Evolutionary conservation across 2,329 filamentous ascomycete species (phyloP).

Genomic region (Botrytis cinerea): DNA sequence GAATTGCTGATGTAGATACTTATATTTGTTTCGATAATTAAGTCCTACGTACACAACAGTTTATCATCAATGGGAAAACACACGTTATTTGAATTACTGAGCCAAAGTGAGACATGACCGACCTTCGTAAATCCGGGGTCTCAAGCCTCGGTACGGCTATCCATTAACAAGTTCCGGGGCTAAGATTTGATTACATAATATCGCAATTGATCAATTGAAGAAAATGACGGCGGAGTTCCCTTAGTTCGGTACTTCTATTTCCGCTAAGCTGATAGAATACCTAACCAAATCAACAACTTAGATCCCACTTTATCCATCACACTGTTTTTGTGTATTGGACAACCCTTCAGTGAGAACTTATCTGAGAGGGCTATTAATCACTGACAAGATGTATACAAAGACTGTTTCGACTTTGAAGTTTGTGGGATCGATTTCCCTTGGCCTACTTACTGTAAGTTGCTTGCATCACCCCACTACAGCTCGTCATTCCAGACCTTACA

Average conservation of each 20-base stretch:
- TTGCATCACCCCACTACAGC: conserved; percentile 27
- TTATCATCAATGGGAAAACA: neutral
- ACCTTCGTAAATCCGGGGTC: neutral
- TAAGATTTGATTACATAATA: conserved; percentile 15
- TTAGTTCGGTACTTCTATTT: neutral
- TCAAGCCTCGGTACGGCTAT: neutral
- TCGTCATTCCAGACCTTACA: conserved; percentile 6
- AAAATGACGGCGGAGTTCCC: neutral
- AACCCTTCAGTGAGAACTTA: neutral
- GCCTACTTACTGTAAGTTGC: conserved; percentile 75
- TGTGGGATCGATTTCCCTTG: conserved; percentile 85
- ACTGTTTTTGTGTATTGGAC: neutral
- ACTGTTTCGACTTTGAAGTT: conserved; percentile 84
- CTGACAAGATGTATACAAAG: conserved; percentile 59
- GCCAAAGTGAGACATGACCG: neutral
- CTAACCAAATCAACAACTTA: neutral
- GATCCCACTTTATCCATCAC: neutral
- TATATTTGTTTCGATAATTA: too few relatives aligned
- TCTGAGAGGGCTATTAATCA: neutral
- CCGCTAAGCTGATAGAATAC: neutral
- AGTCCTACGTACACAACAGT: neutral
- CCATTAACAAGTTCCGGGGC: neutral
- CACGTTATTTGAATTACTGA: neutral
- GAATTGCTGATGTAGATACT: neutral
- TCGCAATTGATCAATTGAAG: neutral